Evolutionary conservation across 352 stramenopile species (phyloP).

Genomic region (Phytophthora brassicae): DNA sequence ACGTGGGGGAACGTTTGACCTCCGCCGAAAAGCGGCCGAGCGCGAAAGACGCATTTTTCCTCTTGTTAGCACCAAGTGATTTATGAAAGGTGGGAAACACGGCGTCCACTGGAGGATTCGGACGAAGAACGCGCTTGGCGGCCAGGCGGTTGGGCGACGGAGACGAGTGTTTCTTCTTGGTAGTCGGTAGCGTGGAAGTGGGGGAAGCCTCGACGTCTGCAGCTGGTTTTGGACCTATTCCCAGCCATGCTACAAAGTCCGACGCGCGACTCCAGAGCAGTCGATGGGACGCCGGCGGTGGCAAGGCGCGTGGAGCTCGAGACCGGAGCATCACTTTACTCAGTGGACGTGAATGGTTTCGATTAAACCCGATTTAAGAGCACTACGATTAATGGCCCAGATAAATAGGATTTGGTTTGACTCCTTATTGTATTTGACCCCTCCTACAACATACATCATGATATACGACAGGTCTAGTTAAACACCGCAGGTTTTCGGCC

Average conservation of each 20-base stretch:
- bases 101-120: conserved; percentile 1
- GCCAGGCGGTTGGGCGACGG: conserved; percentile 6
- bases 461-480: neutral
- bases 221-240: conserved; percentile 16
- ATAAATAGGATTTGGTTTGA: too few relatives aligned
- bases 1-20: conserved; percentile 10
- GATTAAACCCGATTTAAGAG: neutral
- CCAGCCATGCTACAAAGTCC: conserved; percentile 44
- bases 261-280: conserved; percentile 38
- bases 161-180: neutral
- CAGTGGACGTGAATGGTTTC: neutral
- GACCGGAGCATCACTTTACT: conserved; percentile 33
- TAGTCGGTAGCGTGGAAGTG: neutral
- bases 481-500: conserved; percentile 16
- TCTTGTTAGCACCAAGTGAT: conserved; percentile 3
- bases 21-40: conserved; percentile 30
- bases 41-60: conserved; percentile 9
- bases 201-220: neutral
- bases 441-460: neutral
- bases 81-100: conserved; percentile 5
- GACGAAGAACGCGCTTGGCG: conserved; percentile 15
- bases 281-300: conserved; percentile 18
- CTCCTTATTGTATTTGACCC: too few relatives aligned
- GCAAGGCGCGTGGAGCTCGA: conserved; percentile 6
- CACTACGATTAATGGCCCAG: too few relatives aligned